Evolutionary conservation across 805 yeast genomes (phyloP).

Genomic region (Metschnikowia lochheadii): DNA sequence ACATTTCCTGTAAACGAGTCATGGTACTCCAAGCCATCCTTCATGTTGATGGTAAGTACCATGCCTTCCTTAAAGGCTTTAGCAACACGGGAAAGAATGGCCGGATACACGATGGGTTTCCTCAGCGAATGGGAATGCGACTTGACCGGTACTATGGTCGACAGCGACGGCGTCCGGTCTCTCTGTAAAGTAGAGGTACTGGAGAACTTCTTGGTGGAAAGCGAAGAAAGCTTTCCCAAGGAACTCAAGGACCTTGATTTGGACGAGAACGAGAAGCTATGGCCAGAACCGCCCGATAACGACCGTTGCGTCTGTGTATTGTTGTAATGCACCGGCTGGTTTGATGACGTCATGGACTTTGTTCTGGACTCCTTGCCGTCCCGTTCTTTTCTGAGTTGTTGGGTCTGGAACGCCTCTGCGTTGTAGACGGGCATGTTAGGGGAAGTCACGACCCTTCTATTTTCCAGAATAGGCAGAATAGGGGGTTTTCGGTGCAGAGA

Average conservation of each 20-base stretch:
- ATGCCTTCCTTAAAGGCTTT: conserved; percentile 66
- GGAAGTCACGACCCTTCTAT: conserved; percentile 15
- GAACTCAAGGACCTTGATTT: conserved; percentile 41
- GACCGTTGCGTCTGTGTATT: conserved; percentile 26
- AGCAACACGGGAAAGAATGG: conserved; percentile 82
- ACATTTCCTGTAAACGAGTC: conserved; percentile 92
- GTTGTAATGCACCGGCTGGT: conserved; percentile 6
- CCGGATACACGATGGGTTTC: conserved; percentile 82
- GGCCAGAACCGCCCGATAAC: conserved; percentile 19
- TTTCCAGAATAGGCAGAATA: conserved; percentile 5
- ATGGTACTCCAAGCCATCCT: conserved; percentile 87
- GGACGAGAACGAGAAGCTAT: conserved; percentile 28
- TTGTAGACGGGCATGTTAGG: conserved; percentile 10
- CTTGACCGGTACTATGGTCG: conserved; percentile 32
- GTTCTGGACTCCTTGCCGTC: conserved; percentile 9
- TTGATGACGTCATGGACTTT: conserved; percentile 13
- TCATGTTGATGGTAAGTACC: conserved; percentile 70
- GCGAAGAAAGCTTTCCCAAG: conserved; percentile 36
- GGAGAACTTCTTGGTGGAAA: conserved; percentile 38
- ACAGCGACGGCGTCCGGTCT: conserved; percentile 30
- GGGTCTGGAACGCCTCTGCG: conserved; percentile 7
- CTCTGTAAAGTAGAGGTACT: conserved; percentile 31
- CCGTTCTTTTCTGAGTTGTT: conserved; percentile 9
- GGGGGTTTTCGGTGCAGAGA: neutral
- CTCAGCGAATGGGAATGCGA: conserved; percentile 38